Base-by-base conservation (phyloP, 805 yeast species). In the Sugiyamaella lignohabitans region DNA sequence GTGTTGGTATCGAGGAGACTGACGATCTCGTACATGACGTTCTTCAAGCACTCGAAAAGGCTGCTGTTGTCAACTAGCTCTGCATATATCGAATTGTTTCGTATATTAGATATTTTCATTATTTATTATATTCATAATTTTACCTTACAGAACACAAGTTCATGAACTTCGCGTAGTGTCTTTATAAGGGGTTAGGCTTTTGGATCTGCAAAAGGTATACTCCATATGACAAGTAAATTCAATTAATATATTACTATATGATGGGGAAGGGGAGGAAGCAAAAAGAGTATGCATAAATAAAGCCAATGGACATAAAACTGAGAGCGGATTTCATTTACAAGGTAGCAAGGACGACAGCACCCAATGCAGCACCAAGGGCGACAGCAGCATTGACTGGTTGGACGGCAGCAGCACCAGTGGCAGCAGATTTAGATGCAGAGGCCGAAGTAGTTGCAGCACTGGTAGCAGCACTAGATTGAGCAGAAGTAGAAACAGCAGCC, bases 1-100 rank as follows among this genome's bases (percentile, higher is more conserved):
- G 87, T 54, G 88, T 86, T 42, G 96, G 96, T 67, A 83, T 87
- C 52, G 96, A 87, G 70, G 94, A 84, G 58, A 70, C 75, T 49
- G 87, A 80, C 24, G 95, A 87, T 61, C 72, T 87, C 64, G 70
- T 86, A 51, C 73, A 68, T 5, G 96, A 87, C 59, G 69, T 87
- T 56, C 69, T 75, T 62, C 80, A 79, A 62, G 95, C 95, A 44
- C 72, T 86, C 58, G 69, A 68, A 27, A 55, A 54, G 38, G 71
- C 72, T n/a, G 40, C 49, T 24, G 19, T 30, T 5, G 41, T n/a
- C n/a, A n/a, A n/a, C n/a, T n/a, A 19, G 40, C 19, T 22, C 18
- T 35, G 11, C 35, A 27, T 27, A 27, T 14, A 27, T 27, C n/a
- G n/a, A n/a, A n/a, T n/a, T n/a, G n/a, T n/a, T n/a, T n/a, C n/a